Base-by-base conservation (phyloP, 306 rosid genomes). In the Elaeagnus macrophylla region DNA sequence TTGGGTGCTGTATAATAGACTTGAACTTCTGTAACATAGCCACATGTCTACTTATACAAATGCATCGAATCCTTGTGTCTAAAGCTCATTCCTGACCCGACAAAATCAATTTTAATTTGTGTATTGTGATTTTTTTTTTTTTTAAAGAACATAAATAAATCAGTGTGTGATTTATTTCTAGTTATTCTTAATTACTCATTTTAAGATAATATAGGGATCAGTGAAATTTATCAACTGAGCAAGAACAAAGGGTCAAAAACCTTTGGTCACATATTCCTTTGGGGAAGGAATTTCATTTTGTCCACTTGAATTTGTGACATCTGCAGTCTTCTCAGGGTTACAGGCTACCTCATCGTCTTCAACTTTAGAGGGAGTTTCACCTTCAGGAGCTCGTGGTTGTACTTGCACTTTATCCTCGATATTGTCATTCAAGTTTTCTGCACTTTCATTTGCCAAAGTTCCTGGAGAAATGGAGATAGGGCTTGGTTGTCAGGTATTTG, bases 261-360 rank as follows among this genome's bases (percentile, higher is more conserved):
- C 86, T 81, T 56, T 61, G 55, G 60, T 74, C 62, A 56, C 67
- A 63, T 61, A 64, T 47, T 54, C 80, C 65, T 60, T 55, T 8
- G 60, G 67, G 45, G 79, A 46, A 66, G 75, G 37, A 61, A 40
- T 58, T 5, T 54, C 69, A 59, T 36, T 61, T 67, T 57, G 64
- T 59, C 50, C 72, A 55, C 65, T 71, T 61, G 73, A 71, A 69
- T 61, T 38, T 38, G 62, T 39, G 37, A 55, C 72, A 56, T n/a
- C 3, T 10, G 44, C 72, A 65, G 46, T 69, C 62, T 65, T 65
- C 73, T 77, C 63, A 12, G 66, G 52, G 52, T 43, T 54, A 54
- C 66, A 46, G 69, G 8, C 79, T 50, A 62, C 62, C 10, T 57
- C 49, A 35, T 75, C 78, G 54, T 67, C 65, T 32, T 51, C 75